These are phyloP conservation scores for Sabuloglossum arenarium DNA, from an alignment of 495 filamentous ascomycete species.

Conservation along the genomic window DNA sequence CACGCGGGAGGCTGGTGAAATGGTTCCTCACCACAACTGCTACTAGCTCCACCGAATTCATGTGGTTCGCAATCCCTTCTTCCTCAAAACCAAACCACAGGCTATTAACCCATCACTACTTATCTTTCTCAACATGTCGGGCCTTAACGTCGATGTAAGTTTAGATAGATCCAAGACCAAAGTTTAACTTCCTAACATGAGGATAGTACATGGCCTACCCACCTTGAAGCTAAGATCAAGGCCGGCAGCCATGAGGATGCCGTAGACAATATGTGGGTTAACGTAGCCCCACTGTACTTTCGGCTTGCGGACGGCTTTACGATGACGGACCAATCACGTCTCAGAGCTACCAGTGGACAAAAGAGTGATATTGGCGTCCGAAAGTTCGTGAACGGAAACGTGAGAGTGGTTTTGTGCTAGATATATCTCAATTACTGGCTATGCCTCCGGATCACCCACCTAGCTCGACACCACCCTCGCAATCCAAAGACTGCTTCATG, in stretches of 20 bases:
- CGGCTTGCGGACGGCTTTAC: background rate
- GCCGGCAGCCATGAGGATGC: background rate
- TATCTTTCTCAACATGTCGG: background rate
- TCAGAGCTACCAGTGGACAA: background rate
- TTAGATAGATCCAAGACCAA: background rate
- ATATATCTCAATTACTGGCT: no score
- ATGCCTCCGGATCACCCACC: no score
- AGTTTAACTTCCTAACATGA: background rate
- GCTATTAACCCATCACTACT: background rate
- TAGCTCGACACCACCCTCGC: no score
- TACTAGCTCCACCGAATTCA: no score
- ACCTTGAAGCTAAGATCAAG: background rate
- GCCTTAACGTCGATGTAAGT: background rate
- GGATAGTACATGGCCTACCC: background rate
- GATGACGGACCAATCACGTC: background rate
- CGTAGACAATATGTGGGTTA: background rate
- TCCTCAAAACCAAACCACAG: background rate
- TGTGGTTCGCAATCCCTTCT: no score
- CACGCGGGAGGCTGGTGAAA: no score
- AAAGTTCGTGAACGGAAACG: background rate
- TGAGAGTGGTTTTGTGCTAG: background rate
- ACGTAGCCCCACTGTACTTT: background rate
- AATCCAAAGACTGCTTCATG: no score
- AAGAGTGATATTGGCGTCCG: background rate
- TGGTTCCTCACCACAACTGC: no score